Evolutionary conservation across 345 rosid species (phyloP), one percentile per base, ranked within the genome.

Genomic region (Eucalyptus camaldulensis): DNA sequence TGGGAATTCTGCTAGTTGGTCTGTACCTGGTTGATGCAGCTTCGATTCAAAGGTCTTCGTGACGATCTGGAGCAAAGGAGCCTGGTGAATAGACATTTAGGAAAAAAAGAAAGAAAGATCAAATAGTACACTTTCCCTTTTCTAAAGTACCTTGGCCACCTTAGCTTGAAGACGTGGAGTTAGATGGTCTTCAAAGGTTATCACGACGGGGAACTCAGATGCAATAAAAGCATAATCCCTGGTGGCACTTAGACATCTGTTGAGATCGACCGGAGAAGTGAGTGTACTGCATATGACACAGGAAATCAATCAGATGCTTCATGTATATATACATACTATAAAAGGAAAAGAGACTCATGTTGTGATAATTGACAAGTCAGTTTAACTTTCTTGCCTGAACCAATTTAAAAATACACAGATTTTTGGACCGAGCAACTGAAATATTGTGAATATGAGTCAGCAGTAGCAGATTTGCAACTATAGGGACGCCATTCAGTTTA

Each of bases 101-200:
- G 65, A 13, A 1, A 3, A 31, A 40, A 16, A 86, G 4, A 50
- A n/a, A 45, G 8, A 37, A 37, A 49, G 45, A 40, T 47, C 54
- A 29, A 44, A 88, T 37, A 22, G 31, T 31, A 19, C 22, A 53
- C 49, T 37, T 37, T 80, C 47, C 31, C 8, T 47, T 47, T 56
- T 15, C 50, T 62, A 11, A n/a, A 92, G 89, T 87, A 94, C 99
- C 95, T 90, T 90, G 80, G 97, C 98, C 65, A 96, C 98, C 90
- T 91, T 91, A 24, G 88, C 89, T 90, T 96, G 99, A 90, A 96
- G 99, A 69, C 87, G n/a, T 90, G 94, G 90, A 88, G 94, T 80
- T 21, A 97, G 91, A 91, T 97, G 98, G 72, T 96, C 98, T 91
- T 97, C 98, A 83, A 97, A 95, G 49, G 99, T 97, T 89, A 97